Conservation (phyloP, 805 yeast species). For the Sugiyamaella qingdaonensis region DNA sequence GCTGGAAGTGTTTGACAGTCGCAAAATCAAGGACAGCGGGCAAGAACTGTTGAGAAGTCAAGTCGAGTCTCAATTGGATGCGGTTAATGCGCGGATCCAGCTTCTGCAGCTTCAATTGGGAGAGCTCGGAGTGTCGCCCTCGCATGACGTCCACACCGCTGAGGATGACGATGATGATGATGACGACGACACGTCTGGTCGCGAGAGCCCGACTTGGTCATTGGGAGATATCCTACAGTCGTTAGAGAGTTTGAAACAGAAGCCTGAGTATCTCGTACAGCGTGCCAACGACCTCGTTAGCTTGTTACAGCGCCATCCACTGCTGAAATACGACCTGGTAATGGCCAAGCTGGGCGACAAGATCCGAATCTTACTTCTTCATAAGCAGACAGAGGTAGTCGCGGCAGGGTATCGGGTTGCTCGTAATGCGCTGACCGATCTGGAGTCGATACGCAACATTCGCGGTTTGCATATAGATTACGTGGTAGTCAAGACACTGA, state of each 20-base stretch:
- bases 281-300: constrained; percentile 64
- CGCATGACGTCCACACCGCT: neutral
- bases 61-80: constrained; percentile 29
- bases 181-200: constrained; percentile 10
- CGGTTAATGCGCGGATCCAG: constrained; percentile 28
- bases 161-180: neutral
- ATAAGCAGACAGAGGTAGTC: constrained; percentile 54
- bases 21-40: constrained; percentile 20
- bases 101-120: constrained; percentile 21
- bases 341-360: constrained; percentile 35
- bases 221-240: constrained; percentile 59
- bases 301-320: constrained; percentile 53
- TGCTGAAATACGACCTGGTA: constrained; percentile 58
- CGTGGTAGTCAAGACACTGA: constrained; percentile 59
- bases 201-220: constrained; percentile 53
- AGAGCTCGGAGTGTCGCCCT: constrained; percentile 16
- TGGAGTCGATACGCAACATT: constrained; percentile 51
- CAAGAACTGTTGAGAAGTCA: constrained; percentile 19
- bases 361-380: constrained; percentile 58
- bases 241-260: constrained; percentile 48
- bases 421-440: constrained; percentile 55
- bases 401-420: constrained; percentile 75
- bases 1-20: constrained; percentile 29
- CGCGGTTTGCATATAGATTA: constrained; percentile 55
- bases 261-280: constrained; percentile 47